Evolutionary conservation across 2,329 filamentous ascomycete genomes (phyloP).

Genomic region (Alternaria postmessia): DNA sequence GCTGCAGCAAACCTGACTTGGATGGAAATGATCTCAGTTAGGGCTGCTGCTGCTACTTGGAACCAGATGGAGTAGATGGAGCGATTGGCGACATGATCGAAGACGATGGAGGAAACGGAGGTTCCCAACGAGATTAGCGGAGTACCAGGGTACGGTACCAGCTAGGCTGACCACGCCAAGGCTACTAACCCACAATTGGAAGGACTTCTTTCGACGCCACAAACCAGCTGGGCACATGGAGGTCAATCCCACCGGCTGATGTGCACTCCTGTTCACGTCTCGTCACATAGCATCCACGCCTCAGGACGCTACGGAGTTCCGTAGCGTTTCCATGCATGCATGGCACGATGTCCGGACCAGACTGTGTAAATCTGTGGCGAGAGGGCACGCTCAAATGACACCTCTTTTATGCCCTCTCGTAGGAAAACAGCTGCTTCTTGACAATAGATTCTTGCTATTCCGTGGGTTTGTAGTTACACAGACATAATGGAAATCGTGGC

Average conservation of each 20-base stretch:
- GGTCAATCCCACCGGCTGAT: neutral
- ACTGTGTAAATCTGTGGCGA: neutral
- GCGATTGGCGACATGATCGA: slow-evolving; percentile 10
- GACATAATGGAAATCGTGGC: neutral
- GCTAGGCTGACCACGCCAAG: neutral
- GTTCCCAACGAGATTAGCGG: neutral
- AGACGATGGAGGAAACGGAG: slow-evolving; percentile 1
- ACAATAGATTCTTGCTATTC: neutral
- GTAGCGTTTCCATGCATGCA: neutral
- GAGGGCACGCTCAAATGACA: neutral
- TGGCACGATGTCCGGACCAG: neutral
- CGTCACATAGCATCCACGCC: neutral
- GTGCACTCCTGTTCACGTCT: neutral
- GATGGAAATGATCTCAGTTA: slow-evolving; percentile 2
- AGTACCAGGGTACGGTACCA: neutral
- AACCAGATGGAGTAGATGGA: slow-evolving; percentile 7
- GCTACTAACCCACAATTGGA: neutral
- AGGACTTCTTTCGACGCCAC: neutral
- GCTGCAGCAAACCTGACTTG: slow-evolving; percentile 6
- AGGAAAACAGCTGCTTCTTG: neutral
- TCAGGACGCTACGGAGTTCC: neutral
- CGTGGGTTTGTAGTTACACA: neutral
- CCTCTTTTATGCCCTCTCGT: neutral
- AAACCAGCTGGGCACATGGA: neutral
- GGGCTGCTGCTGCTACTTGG: neutral